Base-by-base conservation (phyloP, 306 rosid genomes). In the Castanopsis chinensis region DNA sequence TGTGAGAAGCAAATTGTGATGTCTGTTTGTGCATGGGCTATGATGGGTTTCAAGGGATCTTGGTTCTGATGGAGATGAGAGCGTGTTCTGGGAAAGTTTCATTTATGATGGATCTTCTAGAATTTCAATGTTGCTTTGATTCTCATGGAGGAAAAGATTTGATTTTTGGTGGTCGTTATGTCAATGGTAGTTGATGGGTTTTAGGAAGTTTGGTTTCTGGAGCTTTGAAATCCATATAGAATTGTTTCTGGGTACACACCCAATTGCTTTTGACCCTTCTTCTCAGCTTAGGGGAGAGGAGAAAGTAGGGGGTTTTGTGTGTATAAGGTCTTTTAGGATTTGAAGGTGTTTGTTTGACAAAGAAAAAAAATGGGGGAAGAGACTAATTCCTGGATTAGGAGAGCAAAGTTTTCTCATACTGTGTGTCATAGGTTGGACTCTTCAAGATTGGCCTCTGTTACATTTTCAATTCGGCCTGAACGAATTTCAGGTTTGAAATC, bases 361-460 rank as follows among this genome's bases (percentile, higher is more conserved):
- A n/a, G 11, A 61, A 23, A 58, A 77, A 80, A 63, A 76, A 96
- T 96, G 98, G 96, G 74, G 15, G 92, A 91, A 64, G 85, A 90
- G 71, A 78, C 80, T 33, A 82, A 33, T 89, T 96, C 99, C 5
- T 96, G 99, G 99, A 74, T 96, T 53, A 80, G 97, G 86, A 89
- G 99, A 84, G 74, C 99, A 5, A 93, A 88, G 19, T 96, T 80
- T 77, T 89, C 99, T n/a, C 99, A 90, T 64, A 93, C 98, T 0
- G 90, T 91, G 76, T 93, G 89, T 77, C 97, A 96, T 80, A 86
- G 99, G 56, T 90, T 89, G 81, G 97, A 93, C 72, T 69, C 94
- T 53, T 80, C 91, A 6, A 90, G 84, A 77, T 76, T 87, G 81
- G 72, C 67, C 23, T 20, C 79, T 4, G 28, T 78, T 83, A 89